These are phyloP conservation scores for Aspergillus pseudotamarii DNA, from an alignment of 2,329 filamentous ascomycete genomes.

Conservation along the genomic window DNA sequence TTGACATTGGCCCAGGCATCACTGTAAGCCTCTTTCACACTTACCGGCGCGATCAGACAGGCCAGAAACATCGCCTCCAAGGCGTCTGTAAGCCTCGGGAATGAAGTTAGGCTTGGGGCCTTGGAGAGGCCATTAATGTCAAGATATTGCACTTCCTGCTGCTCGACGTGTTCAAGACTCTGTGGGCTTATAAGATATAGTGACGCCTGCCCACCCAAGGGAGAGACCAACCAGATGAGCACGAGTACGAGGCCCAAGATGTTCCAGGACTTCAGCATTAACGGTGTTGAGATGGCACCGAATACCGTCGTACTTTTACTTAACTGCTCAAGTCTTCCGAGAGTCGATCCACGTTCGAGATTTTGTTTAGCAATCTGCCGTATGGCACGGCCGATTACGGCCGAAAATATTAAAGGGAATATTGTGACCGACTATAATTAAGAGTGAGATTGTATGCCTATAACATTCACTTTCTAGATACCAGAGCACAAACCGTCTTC, in stretches of 20 bases:
- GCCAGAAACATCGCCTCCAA: too few species aligned
- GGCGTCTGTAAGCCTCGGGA: too few species aligned
- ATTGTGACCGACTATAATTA: background rate
- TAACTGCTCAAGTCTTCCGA: background rate
- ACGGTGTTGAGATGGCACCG: background rate
- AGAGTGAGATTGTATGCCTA: too few species aligned
- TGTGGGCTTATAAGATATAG: background rate
- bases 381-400: background rate
- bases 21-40: too few species aligned
- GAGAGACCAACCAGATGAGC: background rate
- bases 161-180: background rate
- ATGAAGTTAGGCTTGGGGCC: background rate
- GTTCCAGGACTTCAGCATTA: background rate
- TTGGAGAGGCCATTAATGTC: background rate
- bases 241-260: background rate
- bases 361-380: background rate
- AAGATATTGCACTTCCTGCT: background rate
- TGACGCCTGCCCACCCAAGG: background rate
- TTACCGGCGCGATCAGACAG: too few species aligned
- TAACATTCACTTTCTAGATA: background rate
- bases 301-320: background rate
- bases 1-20: background rate
- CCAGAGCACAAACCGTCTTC: background rate
- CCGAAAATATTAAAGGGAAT: background rate
- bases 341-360: background rate